Conservation (phyloP, 345 rosid genomes). For the Laguncularia racemosa region DNA sequence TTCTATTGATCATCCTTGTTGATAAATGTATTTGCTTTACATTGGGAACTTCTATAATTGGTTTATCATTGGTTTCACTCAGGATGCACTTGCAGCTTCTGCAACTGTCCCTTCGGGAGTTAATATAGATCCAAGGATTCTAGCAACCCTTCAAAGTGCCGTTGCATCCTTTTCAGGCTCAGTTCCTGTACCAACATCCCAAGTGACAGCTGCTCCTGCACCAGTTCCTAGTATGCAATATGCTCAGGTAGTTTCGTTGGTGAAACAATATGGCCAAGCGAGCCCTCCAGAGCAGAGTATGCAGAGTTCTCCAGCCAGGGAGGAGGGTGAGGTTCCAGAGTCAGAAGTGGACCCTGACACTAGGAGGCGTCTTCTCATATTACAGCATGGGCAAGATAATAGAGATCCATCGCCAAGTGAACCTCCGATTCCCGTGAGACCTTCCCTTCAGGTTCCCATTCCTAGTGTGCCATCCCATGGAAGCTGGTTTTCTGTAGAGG, state of each 20-base stretch:
- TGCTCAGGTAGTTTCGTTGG: slow-evolving; percentile 39
- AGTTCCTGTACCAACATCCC: slow-evolving; percentile 41
- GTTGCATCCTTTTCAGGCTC: slow-evolving; percentile 64
- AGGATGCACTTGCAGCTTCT: slow-evolving; percentile 76
- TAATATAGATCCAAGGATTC: slow-evolving; percentile 60
- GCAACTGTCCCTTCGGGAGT: slow-evolving; percentile 44
- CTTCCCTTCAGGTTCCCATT: slow-evolving; percentile 53
- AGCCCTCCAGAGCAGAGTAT: slow-evolving; percentile 53
- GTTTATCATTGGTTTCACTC: slow-evolving; percentile 7
- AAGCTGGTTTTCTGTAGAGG: slow-evolving; percentile 75
- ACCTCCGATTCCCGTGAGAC: slow-evolving; percentile 58
- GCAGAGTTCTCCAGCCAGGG: slow-evolving; percentile 92
- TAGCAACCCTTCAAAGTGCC: slow-evolving; percentile 44
- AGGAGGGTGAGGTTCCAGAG: slow-evolving; percentile 99
- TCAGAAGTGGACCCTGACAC: slow-evolving; percentile 98
- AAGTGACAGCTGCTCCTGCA: slow-evolving; percentile 23
- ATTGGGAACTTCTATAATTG: not conserved
- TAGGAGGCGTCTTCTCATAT: slow-evolving; percentile 91
- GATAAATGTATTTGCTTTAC: not conserved
- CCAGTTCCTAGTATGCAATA: slow-evolving; percentile 52
- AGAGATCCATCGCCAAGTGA: slow-evolving; percentile 67
- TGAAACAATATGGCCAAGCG: slow-evolving; percentile 55
- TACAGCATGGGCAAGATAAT: slow-evolving; percentile 94
- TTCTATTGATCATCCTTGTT: not conserved
- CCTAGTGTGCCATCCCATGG: slow-evolving; percentile 57